These are phyloP conservation scores for Tolypocladium sp. DNA, from an alignment of 2,329 filamentous ascomycete genomes.

Conservation along the genomic window DNA sequence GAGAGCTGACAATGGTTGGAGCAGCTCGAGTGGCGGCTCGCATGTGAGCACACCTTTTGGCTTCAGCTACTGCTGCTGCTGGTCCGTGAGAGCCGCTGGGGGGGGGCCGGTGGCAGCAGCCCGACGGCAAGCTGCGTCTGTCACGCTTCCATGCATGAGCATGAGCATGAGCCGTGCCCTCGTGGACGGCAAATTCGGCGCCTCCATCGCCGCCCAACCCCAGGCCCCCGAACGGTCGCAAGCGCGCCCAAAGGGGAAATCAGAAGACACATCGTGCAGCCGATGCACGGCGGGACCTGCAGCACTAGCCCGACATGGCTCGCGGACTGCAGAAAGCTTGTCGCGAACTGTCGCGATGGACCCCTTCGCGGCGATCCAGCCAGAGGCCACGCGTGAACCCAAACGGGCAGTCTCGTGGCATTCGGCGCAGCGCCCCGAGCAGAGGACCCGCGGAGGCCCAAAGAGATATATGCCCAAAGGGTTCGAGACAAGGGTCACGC, in stretches of 20 bases:
- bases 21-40: not conserved
- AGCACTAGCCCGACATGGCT: slow-evolving; percentile 5
- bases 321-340: slow-evolving; percentile 1
- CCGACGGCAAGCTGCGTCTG: not conserved
- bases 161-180: not conserved
- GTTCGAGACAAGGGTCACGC: not conserved
- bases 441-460: not conserved
- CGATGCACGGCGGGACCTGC: slow-evolving; percentile 12
- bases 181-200: not conserved
- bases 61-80: not conserved
- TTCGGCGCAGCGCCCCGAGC: slow-evolving; percentile 3
- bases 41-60: not conserved
- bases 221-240: not conserved
- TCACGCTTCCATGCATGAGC: not conserved
- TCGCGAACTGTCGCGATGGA: not conserved
- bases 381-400: slow-evolving; percentile 12
- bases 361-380: slow-evolving; percentile 8
- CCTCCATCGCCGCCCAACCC: not conserved
- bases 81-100: not conserved
- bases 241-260: slow-evolving; percentile 19
- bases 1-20: not conserved
- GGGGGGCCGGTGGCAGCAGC: not conserved
- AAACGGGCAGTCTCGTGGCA: slow-evolving; percentile 17
- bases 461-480: not conserved
- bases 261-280: slow-evolving; percentile 21